phyloP scores from a whole-genome alignment of 1,284 basidiomycete species.

The Leccinum subrobustum region DNA sequence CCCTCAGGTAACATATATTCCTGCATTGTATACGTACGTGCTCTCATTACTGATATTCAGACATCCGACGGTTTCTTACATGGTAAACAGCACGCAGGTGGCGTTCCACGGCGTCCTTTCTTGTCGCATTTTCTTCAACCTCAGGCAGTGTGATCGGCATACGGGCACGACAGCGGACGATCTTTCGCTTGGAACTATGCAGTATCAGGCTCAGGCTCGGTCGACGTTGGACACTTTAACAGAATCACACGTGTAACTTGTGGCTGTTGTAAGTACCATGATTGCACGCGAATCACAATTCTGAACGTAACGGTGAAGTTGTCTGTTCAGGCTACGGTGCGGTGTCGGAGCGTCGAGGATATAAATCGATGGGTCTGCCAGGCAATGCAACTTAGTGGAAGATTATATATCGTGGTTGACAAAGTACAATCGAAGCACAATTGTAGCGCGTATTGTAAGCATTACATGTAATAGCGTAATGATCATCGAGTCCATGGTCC shows the following conservation, averaged over 20 bases:
- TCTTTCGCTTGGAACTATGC: neutral
- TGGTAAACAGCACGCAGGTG: neutral
- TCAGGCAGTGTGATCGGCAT: neutral
- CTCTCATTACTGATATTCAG: neutral
- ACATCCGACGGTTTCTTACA: neutral
- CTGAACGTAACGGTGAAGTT: neutral
- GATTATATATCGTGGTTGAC: too few relatives aligned
- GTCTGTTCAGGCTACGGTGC: too few relatives aligned
- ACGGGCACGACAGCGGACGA: neutral
- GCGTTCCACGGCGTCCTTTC: neutral
- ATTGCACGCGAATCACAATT: too few relatives aligned
- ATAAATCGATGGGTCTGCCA: too few relatives aligned
- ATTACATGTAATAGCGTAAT: too few relatives aligned
- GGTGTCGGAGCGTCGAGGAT: too few relatives aligned
- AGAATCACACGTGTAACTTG: too few relatives aligned
- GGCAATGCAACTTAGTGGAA: too few relatives aligned
- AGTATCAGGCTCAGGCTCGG: neutral
- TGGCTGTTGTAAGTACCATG: too few relatives aligned
- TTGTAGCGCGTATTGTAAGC: neutral
- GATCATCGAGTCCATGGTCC: neutral
- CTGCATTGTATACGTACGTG: slow-evolving; percentile 20
- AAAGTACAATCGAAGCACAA: neutral
- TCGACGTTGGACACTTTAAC: too few relatives aligned
- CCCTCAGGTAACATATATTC: slow-evolving; percentile 22
- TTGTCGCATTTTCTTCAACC: neutral